Conservation (phyloP, 208 protist species). For the Dictyostelium gargantuum region DNA sequence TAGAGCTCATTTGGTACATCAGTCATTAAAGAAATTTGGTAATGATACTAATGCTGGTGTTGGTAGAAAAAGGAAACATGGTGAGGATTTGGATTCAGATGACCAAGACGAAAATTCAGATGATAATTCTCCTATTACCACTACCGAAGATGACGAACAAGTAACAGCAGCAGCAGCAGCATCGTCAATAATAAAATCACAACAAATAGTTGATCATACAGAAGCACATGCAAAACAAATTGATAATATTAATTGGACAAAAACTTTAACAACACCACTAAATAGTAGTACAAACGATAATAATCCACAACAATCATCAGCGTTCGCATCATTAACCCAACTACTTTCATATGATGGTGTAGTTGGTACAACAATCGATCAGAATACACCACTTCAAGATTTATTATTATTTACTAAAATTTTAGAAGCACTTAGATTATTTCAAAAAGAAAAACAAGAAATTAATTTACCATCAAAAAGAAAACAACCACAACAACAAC, state of each 20-base stretch:
- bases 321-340: not conserved
- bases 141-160: too few relatives aligned
- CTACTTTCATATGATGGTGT: not conserved
- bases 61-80: not conserved
- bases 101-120: not conserved
- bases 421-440: slow-evolving; percentile 45
- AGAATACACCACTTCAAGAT: slow-evolving; percentile 48
- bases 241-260: slow-evolving; percentile 40
- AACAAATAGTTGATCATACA: not conserved
- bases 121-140: not conserved
- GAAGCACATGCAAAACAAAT: not conserved
- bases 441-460: slow-evolving; percentile 36
- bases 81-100: not conserved
- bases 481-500: not conserved
- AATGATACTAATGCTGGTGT: not conserved
- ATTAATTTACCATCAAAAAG: not conserved
- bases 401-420: slow-evolving; percentile 53
- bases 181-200: too few relatives aligned
- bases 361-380: not conserved
- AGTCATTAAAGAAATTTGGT: not conserved
- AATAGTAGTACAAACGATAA: not conserved
- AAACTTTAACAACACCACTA: slow-evolving; percentile 44
- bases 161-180: not conserved
- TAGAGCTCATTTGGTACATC: slow-evolving; percentile 8
- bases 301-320: not conserved